Percentiles rank a stretch among this genome's conserved stretches.
phyloP scores from a whole-genome alignment of 495 filamentous ascomycete species.

The Tuber umbilicatum region DNA sequence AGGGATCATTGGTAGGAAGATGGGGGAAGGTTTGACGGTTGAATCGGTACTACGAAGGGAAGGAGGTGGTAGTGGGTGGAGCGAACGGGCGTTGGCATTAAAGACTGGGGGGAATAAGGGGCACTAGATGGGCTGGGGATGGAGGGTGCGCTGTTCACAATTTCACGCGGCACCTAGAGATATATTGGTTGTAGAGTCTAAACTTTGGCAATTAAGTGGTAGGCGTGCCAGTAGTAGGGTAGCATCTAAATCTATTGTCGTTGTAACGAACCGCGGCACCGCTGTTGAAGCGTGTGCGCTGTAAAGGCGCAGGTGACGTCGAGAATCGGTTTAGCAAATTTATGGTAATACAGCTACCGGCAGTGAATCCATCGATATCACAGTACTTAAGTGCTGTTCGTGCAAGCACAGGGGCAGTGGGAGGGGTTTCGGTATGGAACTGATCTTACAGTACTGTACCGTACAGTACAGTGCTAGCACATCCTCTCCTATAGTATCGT shows the following conservation, averaged over 20 bases:
- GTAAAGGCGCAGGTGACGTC: not conserved
- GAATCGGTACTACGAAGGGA: slow-evolving; percentile 44
- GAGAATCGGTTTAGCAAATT: not conserved
- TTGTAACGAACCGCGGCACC: not conserved
- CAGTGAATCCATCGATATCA: not conserved
- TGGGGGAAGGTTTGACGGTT: slow-evolving; percentile 38
- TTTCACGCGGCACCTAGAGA: not conserved
- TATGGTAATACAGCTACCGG: not conserved
- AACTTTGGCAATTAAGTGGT: not conserved
- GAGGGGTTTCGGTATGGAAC: not conserved
- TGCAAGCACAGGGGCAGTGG: not conserved
- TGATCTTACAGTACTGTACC: not conserved
- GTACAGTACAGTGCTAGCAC: not conserved
- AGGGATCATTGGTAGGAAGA: slow-evolving; percentile 61
- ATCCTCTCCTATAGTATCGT: not conserved
- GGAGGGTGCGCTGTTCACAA: not conserved
- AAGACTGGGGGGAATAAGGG: slow-evolving; percentile 21
- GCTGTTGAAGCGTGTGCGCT: not conserved
- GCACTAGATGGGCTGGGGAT: not conserved
- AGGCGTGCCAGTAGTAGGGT: not conserved
- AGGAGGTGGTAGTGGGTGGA: slow-evolving; percentile 53
- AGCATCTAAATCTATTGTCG: not conserved
- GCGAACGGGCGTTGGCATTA: slow-evolving; percentile 52
- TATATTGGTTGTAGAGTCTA: not conserved
- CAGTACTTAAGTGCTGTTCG: not conserved